Base-by-base conservation (phyloP, 78 protist genomes). In the Dictyostelium purpureum region DNA sequence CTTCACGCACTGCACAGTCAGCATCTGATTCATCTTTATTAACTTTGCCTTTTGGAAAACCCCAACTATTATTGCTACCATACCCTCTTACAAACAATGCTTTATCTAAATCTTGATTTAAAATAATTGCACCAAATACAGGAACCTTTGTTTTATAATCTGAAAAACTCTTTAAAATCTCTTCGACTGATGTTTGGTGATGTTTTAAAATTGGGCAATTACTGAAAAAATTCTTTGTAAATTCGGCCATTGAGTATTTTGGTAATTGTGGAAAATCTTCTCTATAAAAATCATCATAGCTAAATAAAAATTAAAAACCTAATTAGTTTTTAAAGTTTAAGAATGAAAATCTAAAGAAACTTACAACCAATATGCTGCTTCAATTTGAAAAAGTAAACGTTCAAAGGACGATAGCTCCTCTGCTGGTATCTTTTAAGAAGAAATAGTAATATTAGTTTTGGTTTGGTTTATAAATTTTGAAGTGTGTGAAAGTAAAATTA, bases 21-120 rank as follows among this genome's bases (percentile, higher is more conserved):
- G 35, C 33, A 24, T 77, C 93, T 5, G 56, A 28, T 57, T 97
- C 98, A 63, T 82, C 90, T 11, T 91, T 43, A 54, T 97, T 95
- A 4, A 97, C 92, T 78, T 97, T 97, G 19, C 98, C 98, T 43
- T 92, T 94, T 19, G 98, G 98, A 37, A 96, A 97, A 21, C 97
- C 97, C 98, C 98, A 97, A 43, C 81, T 65, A 54, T 52, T 67
- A 31, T 78, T 43, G 24, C 76, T 61, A 43, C 77, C 49, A 90
- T 78, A 90, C 0, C 95, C 94, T 35, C 47, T 26, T 6, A 94
- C 90, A 37, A 83, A 78, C 49, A 95, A 70, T 45, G 92, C 94
- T 49, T 97, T 95, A 38, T 91, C 97, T n/a, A 66, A 43, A 24
- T 21, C 43, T 18, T 75, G 87, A 61, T 94, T 91, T 45, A 97